phyloP scores from a whole-genome alignment of 2,329 filamentous ascomycete species.

The Dothideomycetes sp. region DNA sequence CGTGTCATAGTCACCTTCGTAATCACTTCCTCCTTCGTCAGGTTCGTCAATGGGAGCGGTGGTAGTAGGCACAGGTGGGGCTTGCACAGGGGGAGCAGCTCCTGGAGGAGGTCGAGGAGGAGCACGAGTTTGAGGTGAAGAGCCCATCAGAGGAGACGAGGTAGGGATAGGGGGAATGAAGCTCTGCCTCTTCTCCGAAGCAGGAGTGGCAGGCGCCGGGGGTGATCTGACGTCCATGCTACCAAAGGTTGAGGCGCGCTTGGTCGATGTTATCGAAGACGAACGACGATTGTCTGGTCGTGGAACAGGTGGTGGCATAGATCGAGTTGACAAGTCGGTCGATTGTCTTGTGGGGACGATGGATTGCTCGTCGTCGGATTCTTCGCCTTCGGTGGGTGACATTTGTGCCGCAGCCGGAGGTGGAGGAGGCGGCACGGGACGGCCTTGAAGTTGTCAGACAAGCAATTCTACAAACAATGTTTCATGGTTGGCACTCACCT shows the following conservation, averaged over 20 bases:
- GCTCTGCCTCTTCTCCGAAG: constrained; percentile 30
- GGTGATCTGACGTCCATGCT: constrained; percentile 28
- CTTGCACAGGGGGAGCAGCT: constrained; percentile 27
- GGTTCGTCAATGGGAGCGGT: constrained; percentile 42
- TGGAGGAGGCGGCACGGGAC: constrained; percentile 49
- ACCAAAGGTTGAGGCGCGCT: constrained; percentile 33
- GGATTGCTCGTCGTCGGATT: constrained; percentile 68
- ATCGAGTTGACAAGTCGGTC: not conserved
- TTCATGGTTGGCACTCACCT: constrained; percentile 27
- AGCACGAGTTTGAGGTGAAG: constrained; percentile 29
- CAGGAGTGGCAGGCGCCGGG: constrained; percentile 18
- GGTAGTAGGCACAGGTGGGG: constrained; percentile 14
- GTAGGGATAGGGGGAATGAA: constrained; percentile 28
- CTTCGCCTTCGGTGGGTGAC: constrained; percentile 68
- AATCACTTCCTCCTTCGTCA: constrained; percentile 79
- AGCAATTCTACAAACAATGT: constrained; percentile 14
- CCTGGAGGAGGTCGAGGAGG: constrained; percentile 41
- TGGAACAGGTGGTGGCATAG: constrained; percentile 27
- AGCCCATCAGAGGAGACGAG: constrained; percentile 27
- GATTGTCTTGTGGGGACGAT: constrained; percentile 44
- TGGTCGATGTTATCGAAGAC: constrained; percentile 25
- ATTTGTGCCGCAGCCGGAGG: constrained; percentile 40
- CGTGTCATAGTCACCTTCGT: constrained; percentile 96
- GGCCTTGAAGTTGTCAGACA: constrained; percentile 40
- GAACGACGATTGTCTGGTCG: constrained; percentile 18